Conservation (phyloP, 163 green algal genomes). For the Chlamydomonas reinhardtii region DNA sequence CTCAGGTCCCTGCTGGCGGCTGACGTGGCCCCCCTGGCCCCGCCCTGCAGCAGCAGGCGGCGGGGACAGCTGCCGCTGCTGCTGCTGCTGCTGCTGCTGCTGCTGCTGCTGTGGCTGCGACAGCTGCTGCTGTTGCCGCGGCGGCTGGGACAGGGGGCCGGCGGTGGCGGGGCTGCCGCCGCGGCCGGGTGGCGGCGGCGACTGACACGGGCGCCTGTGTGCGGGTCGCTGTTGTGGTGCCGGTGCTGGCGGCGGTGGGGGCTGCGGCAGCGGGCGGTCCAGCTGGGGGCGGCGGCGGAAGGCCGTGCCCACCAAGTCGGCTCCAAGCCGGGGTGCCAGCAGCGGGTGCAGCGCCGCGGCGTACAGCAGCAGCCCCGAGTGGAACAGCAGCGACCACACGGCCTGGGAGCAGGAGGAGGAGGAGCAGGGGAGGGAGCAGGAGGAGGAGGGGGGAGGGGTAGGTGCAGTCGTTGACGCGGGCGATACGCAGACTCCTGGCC, state of each 20-base stretch:
- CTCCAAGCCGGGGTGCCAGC: not conserved
- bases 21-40: too few species aligned
- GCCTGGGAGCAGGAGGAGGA: slow-evolving; percentile 13
- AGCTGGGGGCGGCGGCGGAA: not conserved
- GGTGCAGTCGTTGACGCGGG: too few species aligned
- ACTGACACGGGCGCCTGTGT: not conserved
- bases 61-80: not conserved
- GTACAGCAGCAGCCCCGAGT: slow-evolving; percentile 1
- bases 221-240: too few species aligned
- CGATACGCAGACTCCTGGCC: too few species aligned
- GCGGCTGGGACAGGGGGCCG: too few species aligned
- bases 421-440: too few species aligned
- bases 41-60: too few species aligned
- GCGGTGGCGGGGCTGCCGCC: too few species aligned
- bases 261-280: not conserved
- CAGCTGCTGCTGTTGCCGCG: not conserved
- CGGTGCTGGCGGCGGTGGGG: not conserved
- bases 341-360: slow-evolving; percentile 16
- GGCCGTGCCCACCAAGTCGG: slow-evolving; percentile 17
- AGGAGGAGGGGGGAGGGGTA: not conserved
- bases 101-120: not conserved
- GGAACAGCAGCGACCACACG: not conserved
- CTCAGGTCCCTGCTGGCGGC: too few species aligned
- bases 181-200: not conserved
- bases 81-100: too few species aligned